Base-by-base conservation (phyloP, 2,329 filamentous ascomycete species). In the Endoconidiophora polonica region DNA sequence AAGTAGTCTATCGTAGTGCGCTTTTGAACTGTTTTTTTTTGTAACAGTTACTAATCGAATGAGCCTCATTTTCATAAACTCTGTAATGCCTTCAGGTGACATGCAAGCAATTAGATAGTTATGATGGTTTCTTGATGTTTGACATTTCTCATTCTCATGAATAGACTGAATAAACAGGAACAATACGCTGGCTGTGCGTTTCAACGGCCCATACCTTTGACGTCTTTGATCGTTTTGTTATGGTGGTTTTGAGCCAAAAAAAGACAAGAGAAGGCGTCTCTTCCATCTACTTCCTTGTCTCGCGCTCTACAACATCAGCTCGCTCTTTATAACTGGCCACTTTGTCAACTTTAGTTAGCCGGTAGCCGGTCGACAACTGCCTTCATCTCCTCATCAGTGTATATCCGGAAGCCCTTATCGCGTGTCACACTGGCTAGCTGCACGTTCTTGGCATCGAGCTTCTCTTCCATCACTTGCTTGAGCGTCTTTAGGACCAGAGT, bases 401-500 rank as follows among this genome's bases (percentile, higher is more conserved):
- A 98, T 79, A 98, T 95, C 70, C 86, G 83, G 76, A 98, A 98
- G 51, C 91, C 91, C 69, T 85, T 90, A 58, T 95, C 90, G 74
- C 88, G 94, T 55, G 91, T 98, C 52, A 98, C 91, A 63, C 90
- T 96, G 49, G 91, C 91, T 58, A 98, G 68, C 72, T 98, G 91
- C 57, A 98, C 91, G 63, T 98, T 98, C 78, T 98, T 98, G 56
- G 87, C 77, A 65, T 98, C 91, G 54, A 98, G 75, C 73, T 98
- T 98, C 79, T 98, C 91, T 70, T 98, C 91, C 91, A 98, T 98
- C 58, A 98, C 91, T 70, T 98, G 91, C 76, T 96, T 98, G 65
- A 98, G 68, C 37, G 91, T 98, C 78, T 96, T 96, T 61, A 98
- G 73, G 47, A 94, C 88, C 57, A 98, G 71, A 3, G 88, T 91